phyloP scores from a whole-genome alignment of 345 rosid species.

The Mercurialis annua region DNA sequence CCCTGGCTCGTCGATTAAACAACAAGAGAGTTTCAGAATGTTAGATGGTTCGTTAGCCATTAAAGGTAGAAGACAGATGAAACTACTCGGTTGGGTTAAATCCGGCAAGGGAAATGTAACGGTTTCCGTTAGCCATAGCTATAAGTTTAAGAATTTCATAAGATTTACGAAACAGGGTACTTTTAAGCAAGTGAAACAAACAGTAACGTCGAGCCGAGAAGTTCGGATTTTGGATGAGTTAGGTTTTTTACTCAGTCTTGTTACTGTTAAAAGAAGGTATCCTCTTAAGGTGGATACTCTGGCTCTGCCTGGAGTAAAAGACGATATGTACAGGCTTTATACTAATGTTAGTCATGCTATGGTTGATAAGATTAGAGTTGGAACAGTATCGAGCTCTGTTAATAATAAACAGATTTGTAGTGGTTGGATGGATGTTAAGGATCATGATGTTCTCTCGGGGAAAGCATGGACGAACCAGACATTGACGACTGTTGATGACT shows the following conservation, averaged over 20 bases:
- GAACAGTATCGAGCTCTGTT: conserved; percentile 25
- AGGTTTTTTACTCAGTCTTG: conserved; percentile 24
- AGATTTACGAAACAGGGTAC: conserved; percentile 48
- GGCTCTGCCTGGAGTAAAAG: conserved; percentile 37
- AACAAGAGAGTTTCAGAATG: conserved; percentile 34
- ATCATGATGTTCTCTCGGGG: conserved; percentile 60
- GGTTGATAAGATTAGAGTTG: conserved; percentile 32
- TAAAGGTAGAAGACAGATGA: conserved; percentile 43
- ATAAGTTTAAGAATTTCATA: conserved; percentile 39
- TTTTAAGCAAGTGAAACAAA: conserved; percentile 47
- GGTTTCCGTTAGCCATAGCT: conserved; percentile 37
- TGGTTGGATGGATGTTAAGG: conserved; percentile 87
- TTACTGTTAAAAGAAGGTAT: conserved; percentile 29
- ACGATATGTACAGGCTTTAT: conserved; percentile 37
- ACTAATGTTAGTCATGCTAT: conserved; percentile 65
- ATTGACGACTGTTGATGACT: conserved; percentile 41
- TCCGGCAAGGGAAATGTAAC: conserved; percentile 66
- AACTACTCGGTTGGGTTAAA: conserved; percentile 63
- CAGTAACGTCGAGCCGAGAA: conserved; percentile 33
- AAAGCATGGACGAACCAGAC: conserved; percentile 48
- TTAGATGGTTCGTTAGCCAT: conserved; percentile 70
- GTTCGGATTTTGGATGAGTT: conserved; percentile 37
- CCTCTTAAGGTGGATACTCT: conserved; percentile 56
- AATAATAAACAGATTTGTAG: conserved; percentile 46
- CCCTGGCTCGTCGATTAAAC: conserved; percentile 31